Percentiles rank a stretch among this genome's conserved stretches.
Evolutionary conservation across 257 asterid genomes (phyloP).

Genomic region (Linderniella brevidens): DNA sequence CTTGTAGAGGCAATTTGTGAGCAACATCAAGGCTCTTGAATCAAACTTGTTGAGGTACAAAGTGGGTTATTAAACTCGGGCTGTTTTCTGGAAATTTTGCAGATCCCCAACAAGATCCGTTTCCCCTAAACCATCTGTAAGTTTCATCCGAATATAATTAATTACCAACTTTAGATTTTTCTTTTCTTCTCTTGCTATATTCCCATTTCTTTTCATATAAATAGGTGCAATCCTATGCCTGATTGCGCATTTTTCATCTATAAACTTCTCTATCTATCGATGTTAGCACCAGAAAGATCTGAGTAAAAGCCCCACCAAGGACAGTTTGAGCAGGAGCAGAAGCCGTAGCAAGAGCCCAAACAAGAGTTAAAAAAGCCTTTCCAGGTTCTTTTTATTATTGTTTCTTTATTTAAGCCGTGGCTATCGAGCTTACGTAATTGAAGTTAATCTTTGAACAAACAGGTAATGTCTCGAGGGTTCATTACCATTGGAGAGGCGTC

Average conservation of each 20-base stretch:
- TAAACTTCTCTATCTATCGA: not conserved
- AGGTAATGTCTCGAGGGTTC: too few relatives aligned
- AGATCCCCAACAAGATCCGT: conserved; percentile 97
- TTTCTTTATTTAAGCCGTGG: not conserved
- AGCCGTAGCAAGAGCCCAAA: conserved; percentile 36
- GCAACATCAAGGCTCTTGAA: too few relatives aligned
- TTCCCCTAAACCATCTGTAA: conserved; percentile 83
- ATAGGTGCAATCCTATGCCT: not conserved
- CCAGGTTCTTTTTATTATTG: conserved; percentile 30
- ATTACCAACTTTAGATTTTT: too few relatives aligned
- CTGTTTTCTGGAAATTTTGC: conserved; percentile 99
- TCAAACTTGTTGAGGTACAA: conserved; percentile 65
- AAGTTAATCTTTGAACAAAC: too few relatives aligned
- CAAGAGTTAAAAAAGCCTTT: conserved; percentile 43
- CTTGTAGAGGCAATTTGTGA: conserved; percentile 79
- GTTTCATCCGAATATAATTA: too few relatives aligned
- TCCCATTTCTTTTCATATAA: too few relatives aligned
- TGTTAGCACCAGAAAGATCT: conserved; percentile 22
- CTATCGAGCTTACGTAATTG: too few relatives aligned
- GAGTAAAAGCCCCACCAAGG: conserved; percentile 52
- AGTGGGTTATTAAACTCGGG: conserved; percentile 73
- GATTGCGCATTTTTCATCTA: not conserved
- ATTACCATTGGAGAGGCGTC: too few relatives aligned
- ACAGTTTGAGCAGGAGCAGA: conserved; percentile 39
- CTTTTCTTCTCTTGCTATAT: not conserved